Conservation (phyloP, 768 basidiomycete genomes). For the Rhodocollybia butyracea region DNA sequence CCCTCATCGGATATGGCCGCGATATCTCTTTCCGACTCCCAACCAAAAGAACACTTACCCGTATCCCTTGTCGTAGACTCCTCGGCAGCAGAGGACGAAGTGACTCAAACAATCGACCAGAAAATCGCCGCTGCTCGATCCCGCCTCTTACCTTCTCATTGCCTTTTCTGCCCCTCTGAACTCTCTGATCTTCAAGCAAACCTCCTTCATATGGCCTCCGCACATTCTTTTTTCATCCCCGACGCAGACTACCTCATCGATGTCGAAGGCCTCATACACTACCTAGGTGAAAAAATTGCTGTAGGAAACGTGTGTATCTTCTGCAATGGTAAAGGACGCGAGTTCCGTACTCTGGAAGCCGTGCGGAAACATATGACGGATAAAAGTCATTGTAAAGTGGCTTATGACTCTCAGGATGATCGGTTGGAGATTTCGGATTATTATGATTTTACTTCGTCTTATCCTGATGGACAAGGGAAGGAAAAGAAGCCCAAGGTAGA, state of each 20-base stretch:
- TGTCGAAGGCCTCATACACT: slow-evolving; percentile 72
- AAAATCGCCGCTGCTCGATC: slow-evolving; percentile 72
- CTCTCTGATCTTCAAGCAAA: slow-evolving; percentile 57
- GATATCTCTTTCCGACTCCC: neutral
- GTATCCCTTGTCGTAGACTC: slow-evolving; percentile 25
- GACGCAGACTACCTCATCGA: slow-evolving; percentile 90
- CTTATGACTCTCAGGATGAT: slow-evolving; percentile 79
- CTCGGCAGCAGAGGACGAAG: slow-evolving; percentile 41
- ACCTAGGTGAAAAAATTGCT: slow-evolving; percentile 90
- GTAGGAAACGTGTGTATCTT: slow-evolving; percentile 92
- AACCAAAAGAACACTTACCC: neutral
- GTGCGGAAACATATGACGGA: slow-evolving; percentile 95
- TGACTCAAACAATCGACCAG: slow-evolving; percentile 61
- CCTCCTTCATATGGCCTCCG: slow-evolving; percentile 80
- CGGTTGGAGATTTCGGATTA: slow-evolving; percentile 87
- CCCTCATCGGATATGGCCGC: slow-evolving; percentile 11
- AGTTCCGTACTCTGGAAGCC: slow-evolving; percentile 82
- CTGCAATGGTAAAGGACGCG: slow-evolving; percentile 80
- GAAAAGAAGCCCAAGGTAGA: slow-evolving; percentile 22
- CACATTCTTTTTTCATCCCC: slow-evolving; percentile 95
- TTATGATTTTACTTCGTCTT: slow-evolving; percentile 87
- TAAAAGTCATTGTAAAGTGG: slow-evolving; percentile 95
- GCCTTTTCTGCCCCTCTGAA: slow-evolving; percentile 79
- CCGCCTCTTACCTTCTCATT: slow-evolving; percentile 59
- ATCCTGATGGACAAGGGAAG: slow-evolving; percentile 47